Conservation (phyloP, 75 land plant genomes). For the Chamaecyparis obtusa region DNA sequence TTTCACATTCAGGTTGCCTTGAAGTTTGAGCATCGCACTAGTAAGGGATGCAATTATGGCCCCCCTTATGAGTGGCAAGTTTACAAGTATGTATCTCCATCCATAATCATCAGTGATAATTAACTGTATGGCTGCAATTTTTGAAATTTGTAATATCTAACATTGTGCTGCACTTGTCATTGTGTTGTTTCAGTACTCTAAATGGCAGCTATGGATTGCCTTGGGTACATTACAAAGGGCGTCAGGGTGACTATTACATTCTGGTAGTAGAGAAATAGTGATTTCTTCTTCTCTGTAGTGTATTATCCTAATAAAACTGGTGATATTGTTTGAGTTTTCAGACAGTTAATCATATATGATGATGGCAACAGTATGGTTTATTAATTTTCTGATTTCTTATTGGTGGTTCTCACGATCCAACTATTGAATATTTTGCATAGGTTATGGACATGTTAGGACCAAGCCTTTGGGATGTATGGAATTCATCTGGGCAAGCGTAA, state of each 20-base stretch:
- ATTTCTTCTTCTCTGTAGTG: not conserved
- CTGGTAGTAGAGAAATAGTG: slow-evolving; percentile 40
- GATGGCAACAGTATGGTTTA: not conserved
- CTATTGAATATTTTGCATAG: slow-evolving; percentile 22
- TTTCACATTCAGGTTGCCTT: slow-evolving; percentile 69
- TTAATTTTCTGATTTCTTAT: not conserved
- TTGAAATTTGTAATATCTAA: not conserved
- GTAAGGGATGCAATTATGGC: slow-evolving; percentile 94
- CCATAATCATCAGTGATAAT: not conserved
- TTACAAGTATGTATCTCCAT: slow-evolving; percentile 59
- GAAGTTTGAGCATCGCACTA: slow-evolving; percentile 92
- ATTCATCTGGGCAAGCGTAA: slow-evolving; percentile 88
- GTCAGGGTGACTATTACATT: slow-evolving; percentile 90
- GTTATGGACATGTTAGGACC: slow-evolving; percentile 98
- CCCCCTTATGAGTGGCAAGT: slow-evolving; percentile 99
- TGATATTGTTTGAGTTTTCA: not conserved
- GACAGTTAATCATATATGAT: not conserved
- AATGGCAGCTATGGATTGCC: slow-evolving; percentile 93
- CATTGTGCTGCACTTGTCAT: slow-evolving; percentile 6
- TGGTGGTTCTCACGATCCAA: not conserved
- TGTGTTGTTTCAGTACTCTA: slow-evolving; percentile 49
- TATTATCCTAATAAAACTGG: not conserved
- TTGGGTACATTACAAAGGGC: slow-evolving; percentile 89
- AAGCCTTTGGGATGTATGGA: slow-evolving; percentile 96
- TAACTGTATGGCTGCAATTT: not conserved